phyloP scores from a whole-genome alignment of 192 early-diverging fungal genomes.

The Backusella macrospora region DNA sequence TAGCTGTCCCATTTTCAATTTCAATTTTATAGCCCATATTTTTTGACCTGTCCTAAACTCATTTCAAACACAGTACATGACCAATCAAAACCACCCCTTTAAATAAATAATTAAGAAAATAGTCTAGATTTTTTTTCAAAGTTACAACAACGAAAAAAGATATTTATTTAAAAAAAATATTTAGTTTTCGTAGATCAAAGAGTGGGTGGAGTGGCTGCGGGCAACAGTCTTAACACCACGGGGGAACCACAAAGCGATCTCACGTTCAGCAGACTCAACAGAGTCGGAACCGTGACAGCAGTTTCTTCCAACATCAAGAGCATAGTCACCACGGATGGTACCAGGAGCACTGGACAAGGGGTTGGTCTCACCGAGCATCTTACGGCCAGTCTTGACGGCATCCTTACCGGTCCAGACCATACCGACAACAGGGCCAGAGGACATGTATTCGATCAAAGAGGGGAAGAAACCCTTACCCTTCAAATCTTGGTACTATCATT shows the following conservation, averaged over 20 bases:
- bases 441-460: conserved; percentile 79
- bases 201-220: conserved; percentile 26
- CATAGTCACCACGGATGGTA: conserved; percentile 95
- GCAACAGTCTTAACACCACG: conserved; percentile 30
- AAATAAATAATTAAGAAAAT: too few species aligned
- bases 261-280: conserved; percentile 86
- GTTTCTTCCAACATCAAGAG: conserved; percentile 84
- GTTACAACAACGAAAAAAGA: too few species aligned
- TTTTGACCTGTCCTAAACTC: too few species aligned
- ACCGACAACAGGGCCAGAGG: conserved; percentile 92
- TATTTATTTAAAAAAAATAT: background rate
- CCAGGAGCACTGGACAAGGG: conserved; percentile 87
- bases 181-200: conserved; percentile 44
- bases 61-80: too few species aligned
- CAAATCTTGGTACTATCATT: conserved; percentile 73
- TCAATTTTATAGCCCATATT: too few species aligned
- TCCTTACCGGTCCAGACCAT: conserved; percentile 94
- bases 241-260: conserved; percentile 67
- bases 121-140: too few species aligned
- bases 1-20: too few species aligned
- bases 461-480: conserved; percentile 89
- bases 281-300: conserved; percentile 93
- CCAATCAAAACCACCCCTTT: too few species aligned
- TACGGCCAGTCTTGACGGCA: conserved; percentile 88
- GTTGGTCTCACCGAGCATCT: conserved; percentile 90